phyloP scores from a whole-genome alignment of 345 rosid genomes.

The Raphanus sativus region DNA sequence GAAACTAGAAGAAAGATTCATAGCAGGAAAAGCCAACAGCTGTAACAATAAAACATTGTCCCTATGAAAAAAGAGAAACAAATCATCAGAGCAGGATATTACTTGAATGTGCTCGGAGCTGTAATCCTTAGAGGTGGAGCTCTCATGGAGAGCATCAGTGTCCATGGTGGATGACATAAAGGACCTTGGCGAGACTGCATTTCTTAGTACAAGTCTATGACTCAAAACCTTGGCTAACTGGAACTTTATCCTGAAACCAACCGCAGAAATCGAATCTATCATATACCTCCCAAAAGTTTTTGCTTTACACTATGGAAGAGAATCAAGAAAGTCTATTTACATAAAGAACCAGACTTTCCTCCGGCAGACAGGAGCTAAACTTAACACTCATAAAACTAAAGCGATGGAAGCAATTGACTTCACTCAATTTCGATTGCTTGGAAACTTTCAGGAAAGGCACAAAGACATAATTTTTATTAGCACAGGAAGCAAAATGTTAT shows the following conservation, averaged over 20 bases:
- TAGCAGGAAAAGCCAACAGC: not conserved
- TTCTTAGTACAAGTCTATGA: constrained; percentile 39
- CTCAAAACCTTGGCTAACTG: constrained; percentile 39
- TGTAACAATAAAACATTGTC: not conserved
- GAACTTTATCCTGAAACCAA: constrained; percentile 50
- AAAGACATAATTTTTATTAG: not conserved
- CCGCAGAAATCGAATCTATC: not conserved
- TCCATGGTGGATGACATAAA: constrained; percentile 64
- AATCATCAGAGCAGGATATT: not conserved
- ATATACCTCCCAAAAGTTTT: not conserved
- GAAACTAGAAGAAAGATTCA: not conserved
- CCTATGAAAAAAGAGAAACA: not conserved
- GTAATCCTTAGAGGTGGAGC: constrained; percentile 56
- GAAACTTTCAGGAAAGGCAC: not conserved
- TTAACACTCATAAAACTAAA: not conserved
- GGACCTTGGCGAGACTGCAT: constrained; percentile 53
- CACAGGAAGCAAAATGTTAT: not conserved
- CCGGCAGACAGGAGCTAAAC: not conserved
- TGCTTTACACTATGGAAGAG: not conserved
- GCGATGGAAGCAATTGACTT: not conserved
- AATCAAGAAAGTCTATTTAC: constrained; percentile 8
- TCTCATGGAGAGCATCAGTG: constrained; percentile 59
- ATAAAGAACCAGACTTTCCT: not conserved
- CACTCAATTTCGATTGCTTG: not conserved
- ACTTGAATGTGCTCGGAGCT: constrained; percentile 96